A percentile compares a stretch with the other conserved stretches of the same genome.
These are phyloP conservation scores for Amanita brunnescens DNA, from an alignment of 768 basidiomycete species.

Conservation along the genomic window DNA sequence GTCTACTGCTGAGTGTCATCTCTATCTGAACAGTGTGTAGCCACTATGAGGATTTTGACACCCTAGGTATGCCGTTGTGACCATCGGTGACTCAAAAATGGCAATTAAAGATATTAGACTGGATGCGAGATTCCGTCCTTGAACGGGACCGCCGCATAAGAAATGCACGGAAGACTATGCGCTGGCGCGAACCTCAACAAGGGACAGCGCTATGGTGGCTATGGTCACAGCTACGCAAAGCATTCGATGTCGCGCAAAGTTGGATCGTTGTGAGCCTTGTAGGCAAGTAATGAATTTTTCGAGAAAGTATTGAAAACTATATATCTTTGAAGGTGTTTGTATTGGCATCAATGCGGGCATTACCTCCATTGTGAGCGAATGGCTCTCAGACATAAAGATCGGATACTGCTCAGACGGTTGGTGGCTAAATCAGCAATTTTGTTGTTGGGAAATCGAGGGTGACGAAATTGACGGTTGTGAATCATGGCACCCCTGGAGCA, in stretches of 20 bases:
- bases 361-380: conserved; percentile 91
- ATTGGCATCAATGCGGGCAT: conserved; percentile 94
- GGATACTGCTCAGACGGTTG: conserved; percentile 95
- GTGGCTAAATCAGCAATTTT: conserved; percentile 98
- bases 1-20: neutral
- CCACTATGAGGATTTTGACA: conserved; percentile 92
- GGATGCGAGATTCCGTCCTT: conserved; percentile 92
- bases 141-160: conserved; percentile 77
- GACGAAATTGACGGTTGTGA: conserved; percentile 75
- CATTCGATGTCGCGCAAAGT: conserved; percentile 68
- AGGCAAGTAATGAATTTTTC: conserved; percentile 43
- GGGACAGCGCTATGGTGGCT: conserved; percentile 47
- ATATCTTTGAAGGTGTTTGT: conserved; percentile 51
- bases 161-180: conserved; percentile 38
- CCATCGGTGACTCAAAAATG: conserved; percentile 1
- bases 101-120: no score
- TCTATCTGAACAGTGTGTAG: conserved; percentile 28
- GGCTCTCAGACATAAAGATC: conserved; percentile 97
- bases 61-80: conserved; percentile 55
- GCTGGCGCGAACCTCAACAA: conserved; percentile 38
- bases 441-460: conserved; percentile 92
- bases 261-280: conserved; percentile 91
- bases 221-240: conserved; percentile 50
- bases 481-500: conserved; percentile 90
- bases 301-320: neutral